Evolutionary conservation across 169 alveolate genomes (phyloP).

Genomic region (Cryptosporidium canis): DNA sequence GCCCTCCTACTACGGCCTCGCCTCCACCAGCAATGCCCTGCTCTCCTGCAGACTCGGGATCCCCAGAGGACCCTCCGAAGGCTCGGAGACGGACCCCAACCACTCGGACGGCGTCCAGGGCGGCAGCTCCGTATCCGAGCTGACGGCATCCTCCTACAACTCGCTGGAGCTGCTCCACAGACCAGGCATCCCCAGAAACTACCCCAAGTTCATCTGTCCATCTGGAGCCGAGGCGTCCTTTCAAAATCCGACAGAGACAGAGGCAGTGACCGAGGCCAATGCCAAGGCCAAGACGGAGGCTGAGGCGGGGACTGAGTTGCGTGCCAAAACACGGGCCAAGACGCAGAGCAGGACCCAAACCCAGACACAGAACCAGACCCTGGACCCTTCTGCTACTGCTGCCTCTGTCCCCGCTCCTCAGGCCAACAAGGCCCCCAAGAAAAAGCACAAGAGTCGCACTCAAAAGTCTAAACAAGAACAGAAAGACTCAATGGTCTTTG

Average conservation of each 20-base stretch:
- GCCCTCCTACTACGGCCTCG: constrained; percentile 1
- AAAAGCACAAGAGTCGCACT: background rate
- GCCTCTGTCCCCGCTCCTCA: background rate
- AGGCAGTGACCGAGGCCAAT: background rate
- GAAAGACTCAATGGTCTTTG: background rate
- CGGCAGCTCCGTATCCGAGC: too few species aligned
- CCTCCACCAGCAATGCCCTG: background rate
- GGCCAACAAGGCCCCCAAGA: background rate
- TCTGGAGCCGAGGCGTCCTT: constrained; percentile 19
- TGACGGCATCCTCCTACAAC: background rate
- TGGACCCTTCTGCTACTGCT: background rate
- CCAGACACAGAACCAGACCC: background rate
- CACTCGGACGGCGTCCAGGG: too few species aligned
- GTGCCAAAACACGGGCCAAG: too few species aligned
- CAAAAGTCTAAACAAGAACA: background rate
- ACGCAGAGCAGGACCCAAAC: background rate
- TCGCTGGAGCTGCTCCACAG: constrained; percentile 10
- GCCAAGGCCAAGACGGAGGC: too few species aligned
- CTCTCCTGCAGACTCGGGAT: constrained; percentile 21
- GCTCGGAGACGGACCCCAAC: background rate
- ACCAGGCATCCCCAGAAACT: constrained; percentile 65
- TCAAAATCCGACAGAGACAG: background rate
- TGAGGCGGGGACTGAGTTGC: too few species aligned
- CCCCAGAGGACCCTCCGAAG: constrained; percentile 7
- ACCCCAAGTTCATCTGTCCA: constrained; percentile 54